Evolutionary conservation across 2,329 filamentous ascomycete genomes (phyloP).

Genomic region (Aspergillus alliaceus): DNA sequence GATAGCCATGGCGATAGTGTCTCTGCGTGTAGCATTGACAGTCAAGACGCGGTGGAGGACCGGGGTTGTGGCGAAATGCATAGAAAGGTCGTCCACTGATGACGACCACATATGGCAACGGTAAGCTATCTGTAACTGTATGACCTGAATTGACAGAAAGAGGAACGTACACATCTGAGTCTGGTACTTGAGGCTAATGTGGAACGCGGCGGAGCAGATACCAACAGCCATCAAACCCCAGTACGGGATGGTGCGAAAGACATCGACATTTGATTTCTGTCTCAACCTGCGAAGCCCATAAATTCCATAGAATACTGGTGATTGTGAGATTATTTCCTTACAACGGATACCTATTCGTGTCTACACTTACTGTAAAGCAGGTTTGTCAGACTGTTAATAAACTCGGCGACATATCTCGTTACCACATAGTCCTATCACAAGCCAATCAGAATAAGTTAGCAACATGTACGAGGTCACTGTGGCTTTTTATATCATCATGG

Average conservation of each 20-base stretch:
- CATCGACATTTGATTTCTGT: not conserved
- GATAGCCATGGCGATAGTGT: slow-evolving; percentile 6
- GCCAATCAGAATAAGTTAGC: not conserved
- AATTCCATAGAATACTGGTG: slow-evolving; percentile 24
- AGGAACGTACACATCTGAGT: slow-evolving; percentile 26
- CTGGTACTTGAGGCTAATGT: slow-evolving; percentile 29
- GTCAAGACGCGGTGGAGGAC: slow-evolving; percentile 22
- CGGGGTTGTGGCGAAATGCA: slow-evolving; percentile 22
- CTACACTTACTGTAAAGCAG: slow-evolving; percentile 20
- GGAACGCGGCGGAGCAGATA: slow-evolving; percentile 24
- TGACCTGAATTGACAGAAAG: not conserved
- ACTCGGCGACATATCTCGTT: slow-evolving; percentile 26
- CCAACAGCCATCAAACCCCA: slow-evolving; percentile 24
- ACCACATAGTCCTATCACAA: slow-evolving; percentile 24
- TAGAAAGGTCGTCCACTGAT: slow-evolving; percentile 25
- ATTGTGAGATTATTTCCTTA: not conserved
- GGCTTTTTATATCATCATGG: not conserved
- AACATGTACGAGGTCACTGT: no score
- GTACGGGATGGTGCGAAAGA: slow-evolving; percentile 14
- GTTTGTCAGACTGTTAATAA: slow-evolving; percentile 31
- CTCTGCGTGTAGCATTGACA: slow-evolving; percentile 8
- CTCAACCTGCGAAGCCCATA: slow-evolving; percentile 14
- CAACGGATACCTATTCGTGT: not conserved
- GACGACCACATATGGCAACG: not conserved
- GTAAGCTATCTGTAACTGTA: not conserved